Percentiles rank a stretch among this genome's conserved stretches.
Conservation (phyloP, 148 eudicot species). For the Fagopyrum homotropicum region DNA sequence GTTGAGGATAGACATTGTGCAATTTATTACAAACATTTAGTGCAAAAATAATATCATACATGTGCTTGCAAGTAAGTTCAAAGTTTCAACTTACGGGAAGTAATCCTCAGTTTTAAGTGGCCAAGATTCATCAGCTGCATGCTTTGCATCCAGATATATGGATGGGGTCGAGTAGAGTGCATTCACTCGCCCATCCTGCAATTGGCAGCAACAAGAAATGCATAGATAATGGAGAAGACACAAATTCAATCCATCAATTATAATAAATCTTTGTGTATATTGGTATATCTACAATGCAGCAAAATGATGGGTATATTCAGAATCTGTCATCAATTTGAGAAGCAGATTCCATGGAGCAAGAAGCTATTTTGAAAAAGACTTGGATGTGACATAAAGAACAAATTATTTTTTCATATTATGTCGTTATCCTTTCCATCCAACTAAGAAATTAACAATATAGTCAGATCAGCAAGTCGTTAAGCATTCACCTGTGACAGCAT, state of each 20-base stretch:
- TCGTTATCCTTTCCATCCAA: neutral
- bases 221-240: neutral
- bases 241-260: neutral
- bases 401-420: neutral
- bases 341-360: neutral
- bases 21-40: neutral
- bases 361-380: neutral
- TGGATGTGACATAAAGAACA: neutral
- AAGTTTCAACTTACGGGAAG: conserved; percentile 72
- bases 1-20: conserved; percentile 5
- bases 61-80: neutral
- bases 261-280: neutral
- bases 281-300: too few species aligned
- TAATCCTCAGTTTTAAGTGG: conserved; percentile 84
- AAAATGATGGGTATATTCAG: neutral
- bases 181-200: conserved; percentile 96
- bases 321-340: neutral
- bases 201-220: conserved; percentile 7
- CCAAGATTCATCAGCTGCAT: conserved; percentile 62
- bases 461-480: neutral
- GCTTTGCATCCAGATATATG: conserved; percentile 87
- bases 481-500: neutral
- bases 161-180: conserved; percentile 92
- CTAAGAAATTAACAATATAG: neutral
- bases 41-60: neutral